Evolutionary conservation across 1,284 basidiomycete species (phyloP).

Genomic region (Pyrrhoderma noxium): DNA sequence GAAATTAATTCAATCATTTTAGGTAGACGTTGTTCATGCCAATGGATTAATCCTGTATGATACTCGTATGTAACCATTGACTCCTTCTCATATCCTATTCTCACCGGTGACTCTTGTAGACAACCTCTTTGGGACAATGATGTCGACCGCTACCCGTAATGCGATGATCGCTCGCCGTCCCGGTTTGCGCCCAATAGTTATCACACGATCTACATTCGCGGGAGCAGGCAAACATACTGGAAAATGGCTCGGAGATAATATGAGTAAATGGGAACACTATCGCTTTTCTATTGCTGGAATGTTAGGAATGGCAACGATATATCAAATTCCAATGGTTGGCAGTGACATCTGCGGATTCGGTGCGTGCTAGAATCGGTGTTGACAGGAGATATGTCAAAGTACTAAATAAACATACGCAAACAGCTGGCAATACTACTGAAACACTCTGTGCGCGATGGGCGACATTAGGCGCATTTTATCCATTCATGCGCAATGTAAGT

Average conservation of each 20-base stretch:
- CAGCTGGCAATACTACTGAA: constrained; percentile 53
- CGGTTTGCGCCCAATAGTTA: constrained; percentile 56
- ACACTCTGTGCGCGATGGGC: constrained; percentile 49
- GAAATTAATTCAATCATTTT: constrained; percentile 27
- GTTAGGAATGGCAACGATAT: constrained; percentile 53
- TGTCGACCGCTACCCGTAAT: constrained; percentile 51
- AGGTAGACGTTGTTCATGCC: neutral
- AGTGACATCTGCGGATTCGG: constrained; percentile 62
- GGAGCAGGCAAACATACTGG: constrained; percentile 54
- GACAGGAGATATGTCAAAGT: too few relatives aligned
- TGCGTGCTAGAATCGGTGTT: constrained; percentile 29
- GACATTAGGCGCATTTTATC: constrained; percentile 61
- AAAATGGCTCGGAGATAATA: constrained; percentile 68
- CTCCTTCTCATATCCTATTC: constrained; percentile 42
- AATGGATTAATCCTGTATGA: neutral
- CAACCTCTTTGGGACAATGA: constrained; percentile 62
- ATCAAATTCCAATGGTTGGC: constrained; percentile 64
- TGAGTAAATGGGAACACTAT: constrained; percentile 51
- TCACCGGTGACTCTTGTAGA: constrained; percentile 50
- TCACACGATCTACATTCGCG: constrained; percentile 60
- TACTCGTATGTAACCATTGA: neutral
- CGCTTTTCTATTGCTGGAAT: constrained; percentile 54
- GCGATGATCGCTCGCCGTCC: constrained; percentile 45
- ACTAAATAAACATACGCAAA: too few relatives aligned
- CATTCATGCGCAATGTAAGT: constrained; percentile 62